phyloP scores from a whole-genome alignment of 2,329 filamentous ascomycete species.

The Exophiala phaeomuriformis region DNA sequence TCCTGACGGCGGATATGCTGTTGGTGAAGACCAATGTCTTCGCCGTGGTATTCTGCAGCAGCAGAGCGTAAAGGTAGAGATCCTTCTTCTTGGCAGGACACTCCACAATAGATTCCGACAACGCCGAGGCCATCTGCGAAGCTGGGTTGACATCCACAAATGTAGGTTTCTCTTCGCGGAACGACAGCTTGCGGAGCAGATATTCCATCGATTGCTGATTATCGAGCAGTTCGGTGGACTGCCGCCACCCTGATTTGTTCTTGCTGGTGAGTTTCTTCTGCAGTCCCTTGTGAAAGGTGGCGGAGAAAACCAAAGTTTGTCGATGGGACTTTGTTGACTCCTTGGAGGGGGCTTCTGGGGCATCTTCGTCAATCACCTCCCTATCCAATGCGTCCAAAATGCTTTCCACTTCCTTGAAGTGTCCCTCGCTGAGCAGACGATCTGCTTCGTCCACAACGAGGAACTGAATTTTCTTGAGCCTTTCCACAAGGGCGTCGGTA shows the following conservation, averaged over 20 bases:
- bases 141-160: constrained; percentile 89
- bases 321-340: constrained; percentile 40
- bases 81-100: constrained; percentile 95
- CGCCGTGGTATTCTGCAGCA: constrained; percentile 64
- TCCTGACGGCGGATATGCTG: constrained; percentile 85
- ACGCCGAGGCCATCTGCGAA: constrained; percentile 75
- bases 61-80: constrained; percentile 81
- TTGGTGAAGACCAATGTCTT: constrained; percentile 91
- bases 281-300: constrained; percentile 84
- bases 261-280: constrained; percentile 87
- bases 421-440: constrained; percentile 79
- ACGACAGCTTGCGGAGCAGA: constrained; percentile 80
- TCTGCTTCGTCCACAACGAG: constrained; percentile 93
- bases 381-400: constrained; percentile 76
- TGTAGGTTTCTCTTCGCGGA: constrained; percentile 72
- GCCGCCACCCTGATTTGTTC: constrained; percentile 35
- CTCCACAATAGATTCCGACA: constrained; percentile 86
- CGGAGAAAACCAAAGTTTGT: constrained; percentile 93
- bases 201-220: constrained; percentile 80
- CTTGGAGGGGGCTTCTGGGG: constrained; percentile 35
- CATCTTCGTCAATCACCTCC: constrained; percentile 44
- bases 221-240: constrained; percentile 52
- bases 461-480: constrained; percentile 68
- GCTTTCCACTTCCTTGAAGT: constrained; percentile 89
- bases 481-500: constrained; percentile 54